phyloP scores from a whole-genome alignment of 2,329 filamentous ascomycete species.

The Aspergillus brasiliensis region DNA sequence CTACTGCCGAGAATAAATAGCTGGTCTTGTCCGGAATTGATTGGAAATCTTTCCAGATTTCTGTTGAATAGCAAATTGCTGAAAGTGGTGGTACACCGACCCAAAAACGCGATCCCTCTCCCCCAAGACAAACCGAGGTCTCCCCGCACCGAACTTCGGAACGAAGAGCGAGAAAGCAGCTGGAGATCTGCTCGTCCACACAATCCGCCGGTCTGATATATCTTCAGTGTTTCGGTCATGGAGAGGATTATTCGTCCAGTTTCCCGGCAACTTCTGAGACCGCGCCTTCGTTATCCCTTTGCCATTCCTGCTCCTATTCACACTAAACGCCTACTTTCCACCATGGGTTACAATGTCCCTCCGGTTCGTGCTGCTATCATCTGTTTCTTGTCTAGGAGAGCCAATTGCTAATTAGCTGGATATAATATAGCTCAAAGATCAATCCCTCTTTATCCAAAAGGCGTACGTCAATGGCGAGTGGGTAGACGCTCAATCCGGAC shows the following conservation, averaged over 20 bases:
- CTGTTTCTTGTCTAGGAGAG: not conserved
- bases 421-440: slow-evolving; percentile 67
- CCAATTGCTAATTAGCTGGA: slow-evolving; percentile 3
- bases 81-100: not conserved
- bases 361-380: slow-evolving; percentile 30
- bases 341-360: slow-evolving; percentile 45
- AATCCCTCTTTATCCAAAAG: slow-evolving; percentile 80
- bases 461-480: slow-evolving; percentile 92
- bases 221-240: slow-evolving; percentile 24
- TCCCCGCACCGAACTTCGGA: slow-evolving; percentile 5
- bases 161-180: not conserved
- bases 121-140: not conserved
- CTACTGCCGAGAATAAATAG: not conserved
- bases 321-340: slow-evolving; percentile 41
- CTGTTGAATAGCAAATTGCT: not conserved
- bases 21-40: not conserved
- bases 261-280: slow-evolving; percentile 38
- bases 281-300: slow-evolving; percentile 39
- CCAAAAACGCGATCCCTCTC: not conserved
- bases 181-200: slow-evolving; percentile 3
- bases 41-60: slow-evolving; percentile 17
- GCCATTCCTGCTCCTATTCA: slow-evolving; percentile 34
- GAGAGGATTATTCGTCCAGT: slow-evolving; percentile 40
- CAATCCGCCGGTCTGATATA: slow-evolving; percentile 23
- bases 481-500: slow-evolving; percentile 79